phyloP scores from a whole-genome alignment of 495 filamentous ascomycete genomes.

The Friedmanniomyces simplex region DNA sequence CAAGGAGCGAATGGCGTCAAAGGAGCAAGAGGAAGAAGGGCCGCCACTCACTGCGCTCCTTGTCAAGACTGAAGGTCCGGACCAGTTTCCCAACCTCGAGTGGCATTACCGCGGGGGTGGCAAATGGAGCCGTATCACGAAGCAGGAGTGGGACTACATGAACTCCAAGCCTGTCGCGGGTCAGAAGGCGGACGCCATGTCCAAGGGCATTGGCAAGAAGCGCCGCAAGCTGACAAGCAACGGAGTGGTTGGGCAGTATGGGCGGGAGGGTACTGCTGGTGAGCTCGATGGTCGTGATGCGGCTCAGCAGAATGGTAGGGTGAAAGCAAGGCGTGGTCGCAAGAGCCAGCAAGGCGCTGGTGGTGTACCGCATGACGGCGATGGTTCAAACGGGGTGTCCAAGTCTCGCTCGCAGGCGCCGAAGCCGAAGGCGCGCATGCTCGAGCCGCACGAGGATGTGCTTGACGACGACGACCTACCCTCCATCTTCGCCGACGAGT shows the following conservation, averaged over 20 bases:
- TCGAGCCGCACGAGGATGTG: slow-evolving; percentile 13
- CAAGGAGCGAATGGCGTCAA: neutral
- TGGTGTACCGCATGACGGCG: too few species aligned
- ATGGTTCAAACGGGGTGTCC: neutral
- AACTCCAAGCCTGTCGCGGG: neutral
- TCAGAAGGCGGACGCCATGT: neutral
- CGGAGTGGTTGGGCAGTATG: neutral
- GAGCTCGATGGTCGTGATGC: too few species aligned
- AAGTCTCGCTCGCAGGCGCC: slow-evolving; percentile 6
- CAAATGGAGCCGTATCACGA: slow-evolving; percentile 20
- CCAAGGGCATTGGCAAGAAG: too few species aligned
- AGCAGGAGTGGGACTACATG: slow-evolving; percentile 4
- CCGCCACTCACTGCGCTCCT: slow-evolving; percentile 7
- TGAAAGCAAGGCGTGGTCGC: neutral
- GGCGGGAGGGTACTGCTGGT: too few species aligned
- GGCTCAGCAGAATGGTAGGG: too few species aligned
- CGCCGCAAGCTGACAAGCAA: neutral
- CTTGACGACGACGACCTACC: slow-evolving; percentile 7
- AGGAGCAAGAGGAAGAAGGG: neutral
- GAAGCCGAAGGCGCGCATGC: slow-evolving; percentile 17
- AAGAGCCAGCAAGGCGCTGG: neutral
- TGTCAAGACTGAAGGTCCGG: slow-evolving; percentile 5
- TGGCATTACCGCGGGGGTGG: slow-evolving; percentile 20
- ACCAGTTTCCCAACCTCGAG: slow-evolving; percentile 6
- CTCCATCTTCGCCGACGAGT: slow-evolving; percentile 3